Base-by-base conservation (phyloP, 306 rosid genomes). In the Fragaria iinumae region DNA sequence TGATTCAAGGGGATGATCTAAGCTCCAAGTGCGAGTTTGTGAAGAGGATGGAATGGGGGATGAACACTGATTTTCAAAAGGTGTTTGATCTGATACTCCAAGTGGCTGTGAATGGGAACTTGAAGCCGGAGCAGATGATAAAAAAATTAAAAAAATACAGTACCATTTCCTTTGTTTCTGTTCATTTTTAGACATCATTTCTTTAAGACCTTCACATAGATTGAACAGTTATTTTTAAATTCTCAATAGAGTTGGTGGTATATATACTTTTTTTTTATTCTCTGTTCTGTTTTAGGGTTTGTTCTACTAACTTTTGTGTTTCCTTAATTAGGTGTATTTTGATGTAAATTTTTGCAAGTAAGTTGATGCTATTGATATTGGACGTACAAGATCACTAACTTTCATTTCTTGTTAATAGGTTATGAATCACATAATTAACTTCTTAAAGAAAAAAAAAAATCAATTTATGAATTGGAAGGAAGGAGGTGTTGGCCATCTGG, bases 81-180 rank as follows among this genome's bases (percentile, higher is more conserved):
- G 87, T 86, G 68, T 86, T 83, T 71, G 89, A 86, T 72, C 39
- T 38, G 67, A 74, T 86, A 8, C 73, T 83, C 71, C 32, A 75
- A 66, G 85, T 80, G 44, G 85, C 85, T 5, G 81, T 71, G 6
- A 72, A 80, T 17, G 87, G 74, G 2, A 62, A 62, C 25, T 67
- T 86, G 77, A 74, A 76, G 20, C 81, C 79, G 7, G 86, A 85
- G 17, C 67, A 85, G 6, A 80, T 81, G 81, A 18, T 84, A 16
- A 78, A 25, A 25, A 25, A 25, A 25, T 0, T 25, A 25, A 25
- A 25, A 25, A 25, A 25, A 25, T 49, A 48, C 13, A 48, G 17
- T 13, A 48, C 1, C 52, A 13, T 12, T 48, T 48, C 18, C 17
- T 12, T 48, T 4, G 52, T 48, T 13, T 48, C 1, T 48, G 18